phyloP scores from a whole-genome alignment of 2,329 filamentous ascomycete species.

The Calonectria ilicicola region DNA sequence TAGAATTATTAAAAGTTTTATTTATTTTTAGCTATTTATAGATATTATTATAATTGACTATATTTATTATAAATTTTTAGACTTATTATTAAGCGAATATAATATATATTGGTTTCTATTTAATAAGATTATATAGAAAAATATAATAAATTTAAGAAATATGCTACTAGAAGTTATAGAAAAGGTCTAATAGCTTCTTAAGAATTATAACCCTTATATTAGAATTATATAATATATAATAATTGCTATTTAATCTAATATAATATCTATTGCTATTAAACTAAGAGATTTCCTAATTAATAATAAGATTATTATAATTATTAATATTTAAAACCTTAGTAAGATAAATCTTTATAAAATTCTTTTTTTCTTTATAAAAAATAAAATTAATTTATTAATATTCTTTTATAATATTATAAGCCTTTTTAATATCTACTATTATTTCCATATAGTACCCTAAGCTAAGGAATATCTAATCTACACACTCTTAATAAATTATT shows the following conservation, averaged over 20 bases:
- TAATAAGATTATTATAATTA: conserved; percentile 15
- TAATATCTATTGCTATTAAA: neutral
- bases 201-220: neutral
- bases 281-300: conserved; percentile 24
- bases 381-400: neutral
- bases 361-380: neutral
- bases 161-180: neutral
- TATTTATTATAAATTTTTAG: neutral
- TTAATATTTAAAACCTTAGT: neutral
- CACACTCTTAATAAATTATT: no score
- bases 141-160: neutral
- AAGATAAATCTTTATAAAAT: neutral
- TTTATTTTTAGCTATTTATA: neutral
- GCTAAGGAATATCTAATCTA: neutral
- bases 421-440: neutral
- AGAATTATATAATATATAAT: neutral
- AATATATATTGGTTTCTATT: neutral
- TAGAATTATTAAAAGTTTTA: neutral
- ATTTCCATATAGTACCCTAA: neutral
- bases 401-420: neutral
- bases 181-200: neutral
- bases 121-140: neutral
- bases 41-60: neutral
- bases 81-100: neutral
- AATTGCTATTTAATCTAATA: neutral